Evolutionary conservation across 768 basidiomycete genomes (phyloP), one percentile per base, ranked within the genome.

Genomic region (Cubamyces lactineus): DNA sequence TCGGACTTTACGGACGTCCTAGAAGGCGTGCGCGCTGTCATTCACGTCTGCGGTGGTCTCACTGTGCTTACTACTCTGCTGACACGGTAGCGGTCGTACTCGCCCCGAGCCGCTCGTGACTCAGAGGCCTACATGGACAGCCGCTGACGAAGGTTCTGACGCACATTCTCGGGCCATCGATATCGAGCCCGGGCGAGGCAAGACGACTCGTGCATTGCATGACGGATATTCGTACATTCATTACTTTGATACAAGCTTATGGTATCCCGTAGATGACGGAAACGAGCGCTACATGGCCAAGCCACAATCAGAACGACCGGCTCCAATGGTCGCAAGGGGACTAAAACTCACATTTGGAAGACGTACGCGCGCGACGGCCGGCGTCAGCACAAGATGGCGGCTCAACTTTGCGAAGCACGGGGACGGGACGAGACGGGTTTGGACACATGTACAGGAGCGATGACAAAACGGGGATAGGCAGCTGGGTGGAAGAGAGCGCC

Each of bases 221-320:
- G 46, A 38, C 41, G 57, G 41, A 51, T 52, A 59, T 21, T 51
- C 57, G 41, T 59, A 59, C 57, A 59, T 50, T 40, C 26, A 58
- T 58, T 59, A 45, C 49, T 59, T 52, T 59, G 57, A 58, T 45
- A 59, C 57, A 59, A 23, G 41, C 40, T 28, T 48, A 52, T 45
- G 50, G 28, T 51, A 59, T 59, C 49, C 49, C 34, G 49, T 51
- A 52, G 49, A 59, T 51, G 11, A 42, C 39, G 24, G 51, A 38
- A 51, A 24, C 11, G 49, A 26, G 39, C 41, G n/a, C 57, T 51
- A 41, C 49, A 24, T 19, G 5, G 17, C 16, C 1, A 2, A 40
- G 38, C 56, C 57, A 41, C 49, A 17, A 59, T 59, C 49, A 59
- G 48, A 51, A 59, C n/a, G 15, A n/a, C 38, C 11, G 42, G 57